Base-by-base conservation (phyloP, 2,329 filamentous ascomycete genomes). In the Arachnomyces sp. region DNA sequence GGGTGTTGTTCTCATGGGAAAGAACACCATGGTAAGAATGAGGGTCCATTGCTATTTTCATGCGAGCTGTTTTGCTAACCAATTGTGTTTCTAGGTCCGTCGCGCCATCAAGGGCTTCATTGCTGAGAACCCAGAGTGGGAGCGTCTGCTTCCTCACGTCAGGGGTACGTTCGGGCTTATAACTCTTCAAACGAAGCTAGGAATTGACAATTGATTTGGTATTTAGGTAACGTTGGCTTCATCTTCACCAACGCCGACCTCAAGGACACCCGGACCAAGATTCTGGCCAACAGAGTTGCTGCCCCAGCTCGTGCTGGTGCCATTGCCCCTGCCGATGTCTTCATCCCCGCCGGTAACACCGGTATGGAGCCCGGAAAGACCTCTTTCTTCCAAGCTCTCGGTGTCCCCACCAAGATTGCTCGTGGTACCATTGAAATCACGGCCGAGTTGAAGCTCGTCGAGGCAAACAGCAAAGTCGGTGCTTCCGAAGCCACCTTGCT, bases 361-460 rank as follows among this genome's bases (percentile, higher is more conserved):
- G 92, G 92, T 76, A 98, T 98, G 92, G 92, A 98, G 74, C 93
- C 92, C 68, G 93, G 93, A 73, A 98, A 98, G 86, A 98, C 92
- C 65, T 96, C 92, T 68, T 98, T 98, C 88, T 98, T 98, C 89
- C 92, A 98, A 84, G 92, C 92, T 63, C 92, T 98, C 73, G 90
- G 90, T 87, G 88, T 98, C 68, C 92, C 92, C 67, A 98, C 92
- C 81, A 98, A 98, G 88, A 98, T 98, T 75, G 92, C 92, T 68
- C 92, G 92, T 94, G 93, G 92, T 93, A 98, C 92, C 75, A 98
- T 98, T 75, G 92, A 98, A 86, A 98, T 98, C 67, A 95, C 89
- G 52, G 77, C 82, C 61, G 92, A 98, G 67, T 78, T 98, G 61
- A 96, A 95, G 86, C 86, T 98, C 70, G 84, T 96, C 64, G 88